These are phyloP conservation scores for Anthostomella pinea DNA, from an alignment of 2,329 filamentous ascomycete genomes.

Conservation along the genomic window DNA sequence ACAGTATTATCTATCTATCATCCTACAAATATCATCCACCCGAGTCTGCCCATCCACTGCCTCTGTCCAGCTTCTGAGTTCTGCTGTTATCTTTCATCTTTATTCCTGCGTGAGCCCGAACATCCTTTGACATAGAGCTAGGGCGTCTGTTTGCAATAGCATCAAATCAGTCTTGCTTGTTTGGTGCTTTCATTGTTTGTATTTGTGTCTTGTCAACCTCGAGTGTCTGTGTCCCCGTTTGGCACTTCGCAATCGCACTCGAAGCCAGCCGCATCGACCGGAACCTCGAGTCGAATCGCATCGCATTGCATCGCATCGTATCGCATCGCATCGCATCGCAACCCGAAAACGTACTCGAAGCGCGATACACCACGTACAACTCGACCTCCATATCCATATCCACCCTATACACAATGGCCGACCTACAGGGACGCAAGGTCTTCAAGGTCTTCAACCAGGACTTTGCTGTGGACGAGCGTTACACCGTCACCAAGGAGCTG, in stretches of 20 bases:
- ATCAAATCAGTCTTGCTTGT: slow-evolving; percentile 2
- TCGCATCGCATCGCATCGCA: too few species aligned
- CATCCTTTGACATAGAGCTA: too few species aligned
- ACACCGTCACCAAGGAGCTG: slow-evolving; percentile 97
- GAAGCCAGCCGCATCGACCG: too few species aligned
- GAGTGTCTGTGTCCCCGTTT: not conserved
- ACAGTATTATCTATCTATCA: slow-evolving; percentile 8
- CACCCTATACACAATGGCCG: slow-evolving; percentile 24
- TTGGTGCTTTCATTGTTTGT: slow-evolving; percentile 7
- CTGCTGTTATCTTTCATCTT: slow-evolving; percentile 6
- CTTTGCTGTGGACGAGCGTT: slow-evolving; percentile 96
- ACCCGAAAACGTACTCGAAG: slow-evolving; percentile 2
- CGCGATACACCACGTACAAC: slow-evolving; percentile 7
- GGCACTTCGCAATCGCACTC: not conserved
- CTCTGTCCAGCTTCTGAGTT: too few species aligned
- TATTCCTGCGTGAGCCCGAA: too few species aligned
- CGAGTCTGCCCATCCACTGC: slow-evolving; percentile 9
- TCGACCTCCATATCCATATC: not conserved
- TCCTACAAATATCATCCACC: slow-evolving; percentile 12
- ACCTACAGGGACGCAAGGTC: slow-evolving; percentile 60
- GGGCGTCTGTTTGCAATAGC: slow-evolving; percentile 2
- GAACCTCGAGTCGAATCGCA: too few species aligned
- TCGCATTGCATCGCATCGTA: not conserved
- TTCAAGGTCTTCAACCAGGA: slow-evolving; percentile 99
- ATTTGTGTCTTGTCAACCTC: not conserved